Base-by-base conservation (phyloP, 2,329 filamentous ascomycete genomes). In the Neofusicoccum cordaticola region DNA sequence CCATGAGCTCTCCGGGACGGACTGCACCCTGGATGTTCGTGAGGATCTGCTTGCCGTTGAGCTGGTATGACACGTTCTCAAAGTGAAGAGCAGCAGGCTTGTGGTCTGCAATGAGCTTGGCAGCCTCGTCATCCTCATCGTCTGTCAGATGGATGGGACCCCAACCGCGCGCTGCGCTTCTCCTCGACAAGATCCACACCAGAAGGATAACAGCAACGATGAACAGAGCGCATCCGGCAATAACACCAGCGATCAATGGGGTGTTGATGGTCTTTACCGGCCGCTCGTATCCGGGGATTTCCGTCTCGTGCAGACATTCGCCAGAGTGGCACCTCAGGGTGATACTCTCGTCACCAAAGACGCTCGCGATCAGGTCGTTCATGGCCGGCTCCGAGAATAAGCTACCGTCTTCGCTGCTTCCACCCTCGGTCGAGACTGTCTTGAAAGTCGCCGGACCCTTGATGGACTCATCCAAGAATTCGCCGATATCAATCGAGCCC, bases 181-280 rank as follows among this genome's bases (percentile, higher is more conserved):
- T 87, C 66, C 93, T 87, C 7, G 93, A 92, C 5, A 97, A 81
- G 74, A 96, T 96, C 93, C 93, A 99, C 19, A 93, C 87, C 1
- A 87, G 73, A 15, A 98, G 79, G 53, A 97, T 91, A 58, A 94
- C 86, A 1, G 88, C 91, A n/a, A 96, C 92, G 12, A 99, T 83
- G 72, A 97, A 97, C 0, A 99, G 83, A 0, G 90, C 90, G 72
- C 88, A 91, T 6, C 87, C 90, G 27, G 93, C 93, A 71, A 99
- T 98, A 52, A 97, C 91, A 13, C 91, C 90, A 11, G 96, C 94
- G 70, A 99, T 99, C 56, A 99, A 84, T 2, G 94, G 95, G 0
- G 94, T 98, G 76, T 99, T 99, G 79, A 99, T 98, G 74, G 90
- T 89, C 80, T 97, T 97, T 66, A 97, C 85, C 0, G 94, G 93